Conservation (phyloP, 2,329 filamentous ascomycete species). For the Diaporthe velutina region DNA sequence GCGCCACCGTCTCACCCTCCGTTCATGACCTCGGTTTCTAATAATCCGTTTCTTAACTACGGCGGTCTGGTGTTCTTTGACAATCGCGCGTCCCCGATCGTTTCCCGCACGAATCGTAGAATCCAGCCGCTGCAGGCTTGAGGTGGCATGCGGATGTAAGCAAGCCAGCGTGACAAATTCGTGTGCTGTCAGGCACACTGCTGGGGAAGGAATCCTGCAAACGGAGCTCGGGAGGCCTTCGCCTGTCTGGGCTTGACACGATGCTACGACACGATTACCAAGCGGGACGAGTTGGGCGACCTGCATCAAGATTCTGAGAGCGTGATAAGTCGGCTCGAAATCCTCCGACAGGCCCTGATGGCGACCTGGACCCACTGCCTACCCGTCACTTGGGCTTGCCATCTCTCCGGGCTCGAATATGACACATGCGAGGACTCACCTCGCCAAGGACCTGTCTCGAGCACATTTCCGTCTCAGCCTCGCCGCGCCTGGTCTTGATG, state of each 20-base stretch:
- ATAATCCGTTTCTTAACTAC: neutral
- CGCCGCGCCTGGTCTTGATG: too few relatives aligned
- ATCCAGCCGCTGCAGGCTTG: too few relatives aligned
- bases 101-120: too few relatives aligned
- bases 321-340: neutral
- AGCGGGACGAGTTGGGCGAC: neutral
- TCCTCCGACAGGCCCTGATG: neutral
- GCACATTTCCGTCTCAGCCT: neutral
- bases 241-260: neutral
- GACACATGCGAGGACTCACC: neutral
- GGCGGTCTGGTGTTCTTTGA: neutral
- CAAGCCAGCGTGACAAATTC: neutral
- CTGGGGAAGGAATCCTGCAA: too few relatives aligned
- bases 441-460: too few relatives aligned
- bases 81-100: too few relatives aligned
- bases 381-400: neutral
- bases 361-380: neutral
- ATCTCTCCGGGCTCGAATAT: neutral
- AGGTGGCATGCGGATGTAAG: too few relatives aligned
- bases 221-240: neutral
- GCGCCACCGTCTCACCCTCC: neutral
- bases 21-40: neutral
- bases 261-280: neutral
- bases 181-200: neutral
- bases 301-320: neutral